Percentiles rank a stretch among this genome's conserved stretches.
Evolutionary conservation across 805 yeast species (phyloP).

Genomic region (Tetrapisispora nanseiensis): DNA sequence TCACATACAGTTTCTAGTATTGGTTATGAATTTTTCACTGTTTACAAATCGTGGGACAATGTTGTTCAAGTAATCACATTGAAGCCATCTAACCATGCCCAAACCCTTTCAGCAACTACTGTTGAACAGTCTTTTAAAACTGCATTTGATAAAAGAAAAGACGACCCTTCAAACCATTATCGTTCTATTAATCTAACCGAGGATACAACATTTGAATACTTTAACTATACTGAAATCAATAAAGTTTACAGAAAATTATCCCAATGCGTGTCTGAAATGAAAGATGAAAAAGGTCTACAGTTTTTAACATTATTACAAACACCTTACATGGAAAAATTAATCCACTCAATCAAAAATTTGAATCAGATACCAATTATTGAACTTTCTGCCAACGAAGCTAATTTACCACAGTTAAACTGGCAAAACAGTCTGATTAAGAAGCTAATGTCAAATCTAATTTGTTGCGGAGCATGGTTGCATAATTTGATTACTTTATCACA

Average conservation of each 20-base stretch:
- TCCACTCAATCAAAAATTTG: conserved; percentile 38
- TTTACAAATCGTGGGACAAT: conserved; percentile 56
- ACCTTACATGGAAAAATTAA: conserved; percentile 42
- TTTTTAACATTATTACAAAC: conserved; percentile 67
- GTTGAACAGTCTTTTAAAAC: conserved; percentile 47
- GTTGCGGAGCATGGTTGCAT: conserved; percentile 62
- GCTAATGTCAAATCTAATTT: conserved; percentile 59
- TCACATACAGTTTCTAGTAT: conserved; percentile 57
- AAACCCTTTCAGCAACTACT: conserved; percentile 22
- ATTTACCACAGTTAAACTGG: conserved; percentile 75
- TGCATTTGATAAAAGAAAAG: conserved; percentile 37
- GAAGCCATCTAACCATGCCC: conserved; percentile 63
- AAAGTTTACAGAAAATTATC: conserved; percentile 53
- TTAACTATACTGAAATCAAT: conserved; percentile 43
- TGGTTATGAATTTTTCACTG: conserved; percentile 62
- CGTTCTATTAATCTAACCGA: conserved; percentile 44
- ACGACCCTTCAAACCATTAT: conserved; percentile 29
- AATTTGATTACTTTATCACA: conserved; percentile 56
- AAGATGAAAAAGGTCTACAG: conserved; percentile 58
- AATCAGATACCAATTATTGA: conserved; percentile 53
- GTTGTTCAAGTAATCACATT: conserved; percentile 44
- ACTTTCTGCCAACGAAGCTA: conserved; percentile 47
- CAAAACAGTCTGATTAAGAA: conserved; percentile 56
- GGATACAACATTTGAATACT: conserved; percentile 44
- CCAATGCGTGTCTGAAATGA: conserved; percentile 42